Percentiles rank a stretch among this genome's conserved stretches.
Conservation (phyloP, 352 stramenopile species). For the Blastocystis sp. region DNA sequence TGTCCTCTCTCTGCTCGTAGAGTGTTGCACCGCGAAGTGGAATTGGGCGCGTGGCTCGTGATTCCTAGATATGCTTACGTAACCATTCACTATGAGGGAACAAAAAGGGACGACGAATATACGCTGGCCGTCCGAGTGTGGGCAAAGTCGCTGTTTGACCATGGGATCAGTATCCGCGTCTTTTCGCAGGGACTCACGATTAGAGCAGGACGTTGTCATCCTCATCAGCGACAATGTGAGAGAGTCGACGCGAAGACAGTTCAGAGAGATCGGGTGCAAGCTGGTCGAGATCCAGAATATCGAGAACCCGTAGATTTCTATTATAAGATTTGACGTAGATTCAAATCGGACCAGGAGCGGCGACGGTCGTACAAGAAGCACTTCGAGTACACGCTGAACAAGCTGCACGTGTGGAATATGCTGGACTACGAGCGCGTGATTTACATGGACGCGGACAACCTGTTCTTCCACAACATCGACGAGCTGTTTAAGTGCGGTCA, state of each 20-base stretch:
- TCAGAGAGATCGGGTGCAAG: constrained; percentile 83
- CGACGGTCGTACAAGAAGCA: constrained; percentile 83
- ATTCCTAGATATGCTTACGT: constrained; percentile 70
- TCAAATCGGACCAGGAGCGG: constrained; percentile 76
- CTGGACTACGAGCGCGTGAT: constrained; percentile 87
- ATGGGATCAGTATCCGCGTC: constrained; percentile 48
- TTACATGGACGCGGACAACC: constrained; percentile 86
- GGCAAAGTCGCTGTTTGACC: constrained; percentile 73
- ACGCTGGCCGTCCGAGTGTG: constrained; percentile 49
- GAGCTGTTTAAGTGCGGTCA: constrained; percentile 85
- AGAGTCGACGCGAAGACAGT: constrained; percentile 81
- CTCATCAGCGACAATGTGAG: constrained; percentile 84
- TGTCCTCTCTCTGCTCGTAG: constrained; percentile 9
- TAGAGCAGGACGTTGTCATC: constrained; percentile 83
- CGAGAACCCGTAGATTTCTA: constrained; percentile 80
- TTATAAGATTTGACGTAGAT: not conserved
- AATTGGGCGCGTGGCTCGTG: not conserved
- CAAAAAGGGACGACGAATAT: constrained; percentile 72
- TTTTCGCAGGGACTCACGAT: not conserved
- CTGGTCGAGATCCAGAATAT: constrained; percentile 86
- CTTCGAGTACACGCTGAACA: constrained; percentile 87
- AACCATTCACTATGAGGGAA: constrained; percentile 73
- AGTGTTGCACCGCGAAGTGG: constrained; percentile 19
- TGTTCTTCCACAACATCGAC: constrained; percentile 85
- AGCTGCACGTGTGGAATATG: constrained; percentile 83